Percentiles rank a stretch among this genome's conserved stretches.
Conservation (phyloP, 176 grass and related monocot genomes). For the Bothriochloa decipiens region DNA sequence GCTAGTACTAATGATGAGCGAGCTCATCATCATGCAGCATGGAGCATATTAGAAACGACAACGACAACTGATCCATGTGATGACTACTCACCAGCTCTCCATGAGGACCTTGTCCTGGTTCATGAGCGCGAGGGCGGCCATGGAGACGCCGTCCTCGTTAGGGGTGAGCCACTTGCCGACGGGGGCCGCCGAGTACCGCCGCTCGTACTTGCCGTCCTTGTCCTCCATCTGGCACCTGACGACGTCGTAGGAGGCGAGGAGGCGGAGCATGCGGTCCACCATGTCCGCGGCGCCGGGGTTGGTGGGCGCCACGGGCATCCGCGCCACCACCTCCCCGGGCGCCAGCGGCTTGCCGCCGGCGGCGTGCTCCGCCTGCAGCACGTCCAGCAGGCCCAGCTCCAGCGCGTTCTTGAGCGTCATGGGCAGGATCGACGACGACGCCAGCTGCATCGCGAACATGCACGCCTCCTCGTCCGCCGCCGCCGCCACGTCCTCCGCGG, state of each 20-base stretch:
- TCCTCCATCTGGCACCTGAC: conserved; percentile 55
- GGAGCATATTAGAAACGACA: too few species aligned
- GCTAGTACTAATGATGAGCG: not conserved
- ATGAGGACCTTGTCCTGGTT: conserved; percentile 97
- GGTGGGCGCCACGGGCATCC: conserved; percentile 46
- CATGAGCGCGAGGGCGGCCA: conserved; percentile 84
- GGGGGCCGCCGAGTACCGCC: conserved; percentile 53
- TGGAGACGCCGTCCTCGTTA: conserved; percentile 90
- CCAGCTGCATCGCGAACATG: conserved; percentile 84
- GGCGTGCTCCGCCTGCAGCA: conserved; percentile 38
- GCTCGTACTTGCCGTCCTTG: conserved; percentile 49
- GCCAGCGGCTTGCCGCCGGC: conserved; percentile 39
- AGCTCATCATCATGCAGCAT: not conserved
- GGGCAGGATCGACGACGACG: conserved; percentile 78
- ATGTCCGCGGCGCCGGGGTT: conserved; percentile 65
- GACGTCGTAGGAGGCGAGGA: conserved; percentile 75
- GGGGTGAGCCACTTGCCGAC: conserved; percentile 88
- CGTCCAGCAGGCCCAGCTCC: conserved; percentile 83
- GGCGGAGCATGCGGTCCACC: conserved; percentile 89
- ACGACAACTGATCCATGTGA: too few species aligned
- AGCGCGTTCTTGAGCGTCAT: conserved; percentile 97
- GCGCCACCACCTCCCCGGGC: conserved; percentile 58
- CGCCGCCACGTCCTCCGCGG: conserved; percentile 37
- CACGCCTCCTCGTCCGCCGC: conserved; percentile 85
- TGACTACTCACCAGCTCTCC: conserved; percentile 75